Conservation (phyloP, 2,329 filamentous ascomycete species). For the Apiospora koreana region DNA sequence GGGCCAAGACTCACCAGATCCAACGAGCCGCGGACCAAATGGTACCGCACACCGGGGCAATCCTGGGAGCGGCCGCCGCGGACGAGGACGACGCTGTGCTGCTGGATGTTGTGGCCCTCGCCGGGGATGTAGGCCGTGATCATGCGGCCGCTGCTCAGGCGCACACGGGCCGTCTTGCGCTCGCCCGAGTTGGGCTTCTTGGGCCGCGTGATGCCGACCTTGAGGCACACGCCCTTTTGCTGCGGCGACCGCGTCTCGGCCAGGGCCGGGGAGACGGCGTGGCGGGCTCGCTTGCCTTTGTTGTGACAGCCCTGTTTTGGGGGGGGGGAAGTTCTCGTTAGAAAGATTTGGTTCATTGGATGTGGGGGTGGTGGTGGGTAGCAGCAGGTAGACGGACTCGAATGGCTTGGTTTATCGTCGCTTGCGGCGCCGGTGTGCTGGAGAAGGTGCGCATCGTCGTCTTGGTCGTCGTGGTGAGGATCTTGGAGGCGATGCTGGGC, state of each 20-base stretch:
- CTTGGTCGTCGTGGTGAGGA: constrained; percentile 16
- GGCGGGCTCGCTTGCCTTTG: constrained; percentile 72
- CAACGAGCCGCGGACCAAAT: constrained; percentile 85
- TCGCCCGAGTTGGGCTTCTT: constrained; percentile 99
- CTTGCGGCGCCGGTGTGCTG: constrained; percentile 55
- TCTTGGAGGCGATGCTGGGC: constrained; percentile 23
- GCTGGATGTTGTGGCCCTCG: constrained; percentile 98
- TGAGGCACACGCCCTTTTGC: constrained; percentile 94
- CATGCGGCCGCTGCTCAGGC: constrained; percentile 82
- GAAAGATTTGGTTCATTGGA: too few species aligned
- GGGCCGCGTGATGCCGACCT: constrained; percentile 89
- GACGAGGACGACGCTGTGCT: constrained; percentile 97
- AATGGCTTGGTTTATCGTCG: constrained; percentile 74
- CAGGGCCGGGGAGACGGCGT: constrained; percentile 85
- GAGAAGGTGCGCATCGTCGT: constrained; percentile 47
- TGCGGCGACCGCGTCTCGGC: constrained; percentile 68
- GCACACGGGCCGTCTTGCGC: constrained; percentile 90
- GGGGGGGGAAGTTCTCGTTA: not conserved
- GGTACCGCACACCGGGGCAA: constrained; percentile 97
- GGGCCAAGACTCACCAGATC: constrained; percentile 72
- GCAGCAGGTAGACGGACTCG: constrained; percentile 41
- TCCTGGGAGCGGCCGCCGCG: constrained; percentile 91
- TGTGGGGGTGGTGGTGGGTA: not conserved
- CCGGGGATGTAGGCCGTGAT: constrained; percentile 95
- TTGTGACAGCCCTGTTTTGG: constrained; percentile 68